A percentile compares a stretch with the other conserved stretches of the same genome.
These are phyloP conservation scores for Terfezia claveryi DNA, from an alignment of 495 filamentous ascomycete species.

Conservation along the genomic window DNA sequence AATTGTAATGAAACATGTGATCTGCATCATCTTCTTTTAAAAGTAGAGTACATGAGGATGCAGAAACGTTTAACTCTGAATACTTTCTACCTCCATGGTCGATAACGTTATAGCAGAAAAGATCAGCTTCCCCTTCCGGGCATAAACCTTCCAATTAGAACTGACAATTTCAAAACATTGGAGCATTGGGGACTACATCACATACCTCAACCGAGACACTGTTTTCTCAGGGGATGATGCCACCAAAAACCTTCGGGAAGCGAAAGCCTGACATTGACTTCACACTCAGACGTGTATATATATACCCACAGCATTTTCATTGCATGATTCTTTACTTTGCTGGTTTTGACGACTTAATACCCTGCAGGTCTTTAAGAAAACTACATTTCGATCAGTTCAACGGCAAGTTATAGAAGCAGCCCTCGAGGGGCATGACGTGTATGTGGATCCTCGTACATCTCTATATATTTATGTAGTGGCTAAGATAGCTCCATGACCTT, in stretches of 20 bases:
- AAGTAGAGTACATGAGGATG: no score
- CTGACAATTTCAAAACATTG: no score
- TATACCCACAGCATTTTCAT: no score
- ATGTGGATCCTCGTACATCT: conserved; percentile 25
- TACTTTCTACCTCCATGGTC: no score
- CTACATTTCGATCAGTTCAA: conserved; percentile 46
- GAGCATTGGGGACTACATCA: no score
- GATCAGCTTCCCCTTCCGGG: no score
- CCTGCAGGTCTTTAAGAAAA: conserved; percentile 6
- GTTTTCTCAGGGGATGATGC: background rate
- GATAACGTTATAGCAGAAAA: no score
- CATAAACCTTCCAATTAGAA: no score
- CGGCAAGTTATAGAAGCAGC: conserved; percentile 67
- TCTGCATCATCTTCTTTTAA: no score
- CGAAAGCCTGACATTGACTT: conserved; percentile 47
- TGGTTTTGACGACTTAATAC: background rate
- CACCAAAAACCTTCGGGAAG: background rate
- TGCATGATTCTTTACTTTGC: background rate
- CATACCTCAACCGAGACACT: no score
- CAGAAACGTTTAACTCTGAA: no score
- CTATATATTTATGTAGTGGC: background rate
- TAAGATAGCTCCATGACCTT: background rate
- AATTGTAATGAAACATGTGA: no score
- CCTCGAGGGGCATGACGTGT: conserved; percentile 71
- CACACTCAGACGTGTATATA: conserved; percentile 44